Evolutionary conservation across 1,284 basidiomycete genomes (phyloP), one percentile per base, ranked within the genome.

Genomic region (Trichosporon asahii): DNA sequence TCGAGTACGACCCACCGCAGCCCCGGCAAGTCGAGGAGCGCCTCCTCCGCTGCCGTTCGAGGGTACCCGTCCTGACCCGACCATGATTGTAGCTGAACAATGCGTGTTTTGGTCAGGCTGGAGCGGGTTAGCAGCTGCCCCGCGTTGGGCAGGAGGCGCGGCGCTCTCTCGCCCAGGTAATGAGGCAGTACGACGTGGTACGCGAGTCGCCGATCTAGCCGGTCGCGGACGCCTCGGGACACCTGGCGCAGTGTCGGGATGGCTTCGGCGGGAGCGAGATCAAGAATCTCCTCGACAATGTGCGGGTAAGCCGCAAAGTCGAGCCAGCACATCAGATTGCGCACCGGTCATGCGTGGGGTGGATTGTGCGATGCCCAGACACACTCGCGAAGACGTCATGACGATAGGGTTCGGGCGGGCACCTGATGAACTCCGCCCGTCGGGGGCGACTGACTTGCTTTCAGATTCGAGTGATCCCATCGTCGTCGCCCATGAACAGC

Each of bases 261-360:
- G 27, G 40, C 64, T 11, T 31, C 64, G 9, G 21, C 21, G 14
- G 64, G 64, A 7, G 64, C 64, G 40, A 29, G 15, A 21, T 44
- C 40, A 23, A 65, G 8, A 25, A 65, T 31, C 27, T n/a, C 14
- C 40, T 65, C 64, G 25, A 65, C 40, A 8, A 65, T 29, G 44
- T 65, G 64, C 64, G 64, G 64, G 64, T 65, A 65, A 14, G 57
- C 57, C 27, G 27, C 57, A 23, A n/a, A 18, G 57, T 61, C 57
- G 57, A 61, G 27, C 57, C 57, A 11, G 29, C 14, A 18, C 57
- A 61, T 61, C 11, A 27, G 29, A n/a, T 2, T 14, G 29, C 4
- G 57, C 18, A 31, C 49, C 49, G 49, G 21, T 25, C 49, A 61
- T 29, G 29, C 57, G 57, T n/a, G 57, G 9, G 14, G 57, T n/a